Evolutionary conservation across 768 basidiomycete genomes (phyloP).

Genomic region (Collybiopsis luxurians): DNA sequence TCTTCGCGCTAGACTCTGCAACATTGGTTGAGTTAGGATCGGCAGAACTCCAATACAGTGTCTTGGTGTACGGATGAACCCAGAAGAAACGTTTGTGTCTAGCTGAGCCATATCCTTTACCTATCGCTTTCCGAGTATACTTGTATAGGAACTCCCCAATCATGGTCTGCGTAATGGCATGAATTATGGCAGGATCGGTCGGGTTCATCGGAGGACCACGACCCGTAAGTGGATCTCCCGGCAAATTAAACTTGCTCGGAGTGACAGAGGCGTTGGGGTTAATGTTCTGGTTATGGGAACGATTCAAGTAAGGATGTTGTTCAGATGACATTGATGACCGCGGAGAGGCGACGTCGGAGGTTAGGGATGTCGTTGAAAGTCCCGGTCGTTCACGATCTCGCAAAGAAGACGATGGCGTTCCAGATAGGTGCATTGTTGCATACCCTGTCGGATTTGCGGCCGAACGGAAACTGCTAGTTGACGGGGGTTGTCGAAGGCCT

Average conservation of each 20-base stretch:
- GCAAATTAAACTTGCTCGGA: not conserved
- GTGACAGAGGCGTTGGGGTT: constrained; percentile 26
- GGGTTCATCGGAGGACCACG: constrained; percentile 34
- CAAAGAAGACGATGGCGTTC: constrained; percentile 33
- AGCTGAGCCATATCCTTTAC: constrained; percentile 87
- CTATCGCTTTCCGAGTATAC: constrained; percentile 87
- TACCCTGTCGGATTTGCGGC: constrained; percentile 59
- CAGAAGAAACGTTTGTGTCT: constrained; percentile 97
- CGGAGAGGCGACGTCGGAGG: constrained; percentile 69
- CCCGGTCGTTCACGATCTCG: constrained; percentile 48
- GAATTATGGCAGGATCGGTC: constrained; percentile 90
- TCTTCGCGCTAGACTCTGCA: constrained; percentile 93
- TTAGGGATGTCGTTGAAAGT: constrained; percentile 66
- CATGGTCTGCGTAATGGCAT: constrained; percentile 99
- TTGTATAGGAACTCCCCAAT: constrained; percentile 99
- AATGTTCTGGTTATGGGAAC: constrained; percentile 22
- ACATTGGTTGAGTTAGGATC: constrained; percentile 90
- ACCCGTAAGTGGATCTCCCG: constrained; percentile 8
- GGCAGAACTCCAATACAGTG: constrained; percentile 93
- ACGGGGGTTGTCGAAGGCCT: constrained; percentile 67
- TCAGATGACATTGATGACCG: constrained; percentile 85
- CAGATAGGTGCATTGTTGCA: constrained; percentile 40
- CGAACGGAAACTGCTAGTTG: constrained; percentile 82
- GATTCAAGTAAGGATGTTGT: constrained; percentile 48
- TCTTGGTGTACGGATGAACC: constrained; percentile 99